phyloP scores from a whole-genome alignment of 2,329 filamentous ascomycete genomes.

The Penicillium aurantiogriseum region DNA sequence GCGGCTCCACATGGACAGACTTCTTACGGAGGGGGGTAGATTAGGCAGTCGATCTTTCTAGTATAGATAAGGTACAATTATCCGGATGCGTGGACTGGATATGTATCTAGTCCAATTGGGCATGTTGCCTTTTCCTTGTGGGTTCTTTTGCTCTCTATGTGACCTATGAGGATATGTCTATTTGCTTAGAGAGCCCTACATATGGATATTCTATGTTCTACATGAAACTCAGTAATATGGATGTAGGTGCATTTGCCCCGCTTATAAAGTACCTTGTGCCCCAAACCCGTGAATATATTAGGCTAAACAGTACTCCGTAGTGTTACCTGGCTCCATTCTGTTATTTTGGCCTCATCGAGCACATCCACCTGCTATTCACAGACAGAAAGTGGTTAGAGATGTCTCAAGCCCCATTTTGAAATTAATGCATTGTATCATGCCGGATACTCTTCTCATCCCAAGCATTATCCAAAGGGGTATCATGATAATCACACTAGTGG shows the following conservation, averaged over 20 bases:
- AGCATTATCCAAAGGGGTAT: not conserved
- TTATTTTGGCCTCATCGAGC: not conserved
- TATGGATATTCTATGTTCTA: no score
- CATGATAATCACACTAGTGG: not conserved
- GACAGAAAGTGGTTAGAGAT: not conserved
- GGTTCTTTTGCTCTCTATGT: not conserved
- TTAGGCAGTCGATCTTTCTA: not conserved
- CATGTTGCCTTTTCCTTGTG: not conserved
- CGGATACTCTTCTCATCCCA: not conserved
- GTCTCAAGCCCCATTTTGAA: not conserved
- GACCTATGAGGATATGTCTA: not conserved
- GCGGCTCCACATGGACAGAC: no score
- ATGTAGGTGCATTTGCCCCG: not conserved
- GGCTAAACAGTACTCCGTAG: no score
- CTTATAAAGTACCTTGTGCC: not conserved
- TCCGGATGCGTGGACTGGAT: not conserved
- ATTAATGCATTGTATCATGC: no score
- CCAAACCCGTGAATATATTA: not conserved
- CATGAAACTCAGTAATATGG: not conserved
- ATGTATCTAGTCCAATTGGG: not conserved
- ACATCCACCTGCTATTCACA: not conserved
- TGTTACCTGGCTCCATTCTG: not conserved
- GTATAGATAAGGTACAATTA: not conserved
- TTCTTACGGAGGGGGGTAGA: no score
- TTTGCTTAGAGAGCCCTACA: not conserved